Base-by-base conservation (phyloP, 257 asterid genomes). In the Scutellaria baicalensis region DNA sequence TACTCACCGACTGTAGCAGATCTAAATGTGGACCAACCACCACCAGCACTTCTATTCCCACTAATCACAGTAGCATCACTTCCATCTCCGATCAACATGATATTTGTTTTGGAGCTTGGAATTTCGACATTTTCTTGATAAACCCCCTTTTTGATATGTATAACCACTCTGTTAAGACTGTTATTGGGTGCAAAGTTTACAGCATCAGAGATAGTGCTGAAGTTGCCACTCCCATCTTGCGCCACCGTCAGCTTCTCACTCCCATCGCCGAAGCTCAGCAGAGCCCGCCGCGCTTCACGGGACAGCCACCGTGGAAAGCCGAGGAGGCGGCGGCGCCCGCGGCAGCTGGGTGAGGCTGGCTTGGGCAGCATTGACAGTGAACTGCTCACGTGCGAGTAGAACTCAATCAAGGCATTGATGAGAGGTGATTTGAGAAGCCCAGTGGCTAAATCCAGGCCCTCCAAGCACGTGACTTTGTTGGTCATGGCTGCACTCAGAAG, bases 21-120 rank as follows among this genome's bases (percentile, higher is more conserved):
- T 85, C 95, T 81, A 80, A 77, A 91, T 35, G 96, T 89, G 11
- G 96, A 85, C 96, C 96, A 91, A n/a, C 86, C 89, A 75, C 63
- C 95, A 27, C 17, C 90, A 0, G 64, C 93, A 43, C 85, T 87
- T 79, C 90, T 85, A 5, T 45, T 76, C 1, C 90, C 93, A 14
- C 68, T 83, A 1, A 91, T 80, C 17, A 83, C 78, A 14, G 97
- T 91, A 4, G 38, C 77, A 43, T 87, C 84, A 20, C 78, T 77
- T 21, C 96, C 96, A 66, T 89, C 97, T 58, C 97, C 97, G 23
- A 91, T 72, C 71, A 91, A 67, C 60, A 86, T 86, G 80, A 91
- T 80, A 59, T 91, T 91, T 0, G 87, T 50, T 55, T 91, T 91
- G 84, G 85, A 84, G 54, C 71, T 80, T 5, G 96, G 95, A 52